Conservation (phyloP, 2,329 filamentous ascomycete species). For the Fonsecaea erecta region DNA sequence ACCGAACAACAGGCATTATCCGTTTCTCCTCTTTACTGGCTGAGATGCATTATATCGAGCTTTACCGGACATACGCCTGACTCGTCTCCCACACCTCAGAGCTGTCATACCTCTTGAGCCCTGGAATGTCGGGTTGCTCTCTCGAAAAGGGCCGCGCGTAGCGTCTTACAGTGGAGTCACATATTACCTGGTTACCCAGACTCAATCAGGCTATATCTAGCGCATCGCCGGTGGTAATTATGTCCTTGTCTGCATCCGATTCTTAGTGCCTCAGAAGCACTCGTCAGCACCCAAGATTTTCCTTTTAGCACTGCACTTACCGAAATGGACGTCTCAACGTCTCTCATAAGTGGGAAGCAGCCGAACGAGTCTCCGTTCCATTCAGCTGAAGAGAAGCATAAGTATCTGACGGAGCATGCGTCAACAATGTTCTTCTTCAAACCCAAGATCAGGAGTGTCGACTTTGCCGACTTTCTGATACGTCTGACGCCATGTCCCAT, state of each 20-base stretch:
- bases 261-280: neutral
- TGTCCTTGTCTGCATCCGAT: neutral
- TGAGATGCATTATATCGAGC: neutral
- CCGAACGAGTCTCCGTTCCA: neutral
- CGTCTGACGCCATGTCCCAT: neutral
- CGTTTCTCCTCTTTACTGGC: neutral
- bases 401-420: neutral
- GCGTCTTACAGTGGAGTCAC: neutral
- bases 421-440: neutral
- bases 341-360: neutral
- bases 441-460: neutral
- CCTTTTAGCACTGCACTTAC: neutral
- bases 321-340: neutral
- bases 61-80: neutral
- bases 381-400: neutral
- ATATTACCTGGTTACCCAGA: neutral
- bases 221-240: neutral
- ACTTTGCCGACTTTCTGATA: neutral
- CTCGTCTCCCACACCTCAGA: neutral
- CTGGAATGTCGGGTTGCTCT: neutral
- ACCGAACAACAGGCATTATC: neutral
- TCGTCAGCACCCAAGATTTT: neutral
- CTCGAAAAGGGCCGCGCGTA: neutral
- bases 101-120: neutral
- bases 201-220: neutral